Conservation (phyloP, 1,284 basidiomycete genomes). For the Microbotryum scabiosae region DNA sequence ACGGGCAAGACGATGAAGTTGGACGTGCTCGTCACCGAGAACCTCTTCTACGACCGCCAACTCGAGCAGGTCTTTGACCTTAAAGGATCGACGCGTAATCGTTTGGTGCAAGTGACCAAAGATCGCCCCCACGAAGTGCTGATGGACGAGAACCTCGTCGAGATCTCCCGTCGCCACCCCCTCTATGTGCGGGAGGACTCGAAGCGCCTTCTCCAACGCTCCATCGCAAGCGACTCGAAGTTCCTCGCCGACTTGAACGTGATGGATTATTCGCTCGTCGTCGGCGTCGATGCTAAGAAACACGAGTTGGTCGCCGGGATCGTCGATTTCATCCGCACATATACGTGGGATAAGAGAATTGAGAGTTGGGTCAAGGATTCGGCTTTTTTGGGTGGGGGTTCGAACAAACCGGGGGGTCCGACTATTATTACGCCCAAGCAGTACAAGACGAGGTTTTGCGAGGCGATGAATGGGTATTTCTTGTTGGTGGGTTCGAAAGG, state of each 20-base stretch:
- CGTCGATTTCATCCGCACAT: conserved; percentile 88
- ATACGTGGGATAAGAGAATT: conserved; percentile 96
- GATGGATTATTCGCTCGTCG: conserved; percentile 98
- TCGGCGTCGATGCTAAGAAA: conserved; percentile 73
- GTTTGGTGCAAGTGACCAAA: conserved; percentile 72
- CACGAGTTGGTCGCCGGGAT: conserved; percentile 72
- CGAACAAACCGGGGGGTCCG: conserved; percentile 60
- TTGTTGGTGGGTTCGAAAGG: conserved; percentile 8
- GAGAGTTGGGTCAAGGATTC: conserved; percentile 97
- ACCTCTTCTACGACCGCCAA: conserved; percentile 78
- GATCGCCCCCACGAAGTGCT: conserved; percentile 88
- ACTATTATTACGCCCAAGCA: conserved; percentile 74
- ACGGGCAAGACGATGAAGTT: conserved; percentile 75
- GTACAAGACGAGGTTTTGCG: conserved; percentile 78
- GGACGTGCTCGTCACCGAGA: conserved; percentile 90
- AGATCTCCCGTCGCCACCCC: conserved; percentile 49
- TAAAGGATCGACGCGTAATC: conserved; percentile 77
- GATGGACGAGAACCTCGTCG: conserved; percentile 61
- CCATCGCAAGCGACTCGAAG: conserved; percentile 74
- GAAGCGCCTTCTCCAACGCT: conserved; percentile 81
- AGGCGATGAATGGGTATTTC: conserved; percentile 55
- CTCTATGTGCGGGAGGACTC: conserved; percentile 93
- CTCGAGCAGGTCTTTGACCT: conserved; percentile 74
- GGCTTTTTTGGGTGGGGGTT: conserved; percentile 58
- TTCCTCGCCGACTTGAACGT: conserved; percentile 93